Evolutionary conservation across 2,329 filamentous ascomycete species (phyloP).

Genomic region (Paracoccidioides lutzii): DNA sequence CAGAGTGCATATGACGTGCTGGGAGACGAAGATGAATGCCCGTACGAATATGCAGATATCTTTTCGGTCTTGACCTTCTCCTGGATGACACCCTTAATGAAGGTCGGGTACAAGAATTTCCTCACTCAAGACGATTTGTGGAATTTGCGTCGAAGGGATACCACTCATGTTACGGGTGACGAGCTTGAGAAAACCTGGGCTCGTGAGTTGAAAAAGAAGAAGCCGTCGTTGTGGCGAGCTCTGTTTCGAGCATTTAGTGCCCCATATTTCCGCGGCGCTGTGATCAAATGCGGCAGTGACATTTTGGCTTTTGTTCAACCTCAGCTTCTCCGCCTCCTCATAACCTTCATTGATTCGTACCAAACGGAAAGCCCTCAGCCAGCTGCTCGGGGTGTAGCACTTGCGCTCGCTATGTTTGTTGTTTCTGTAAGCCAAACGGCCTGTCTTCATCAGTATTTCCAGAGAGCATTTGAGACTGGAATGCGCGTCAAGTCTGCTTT

Average conservation of each 20-base stretch:
- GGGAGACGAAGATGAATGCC: conserved; percentile 53
- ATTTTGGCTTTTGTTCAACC: conserved; percentile 78
- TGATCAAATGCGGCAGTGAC: conserved; percentile 87
- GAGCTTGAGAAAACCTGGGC: conserved; percentile 66
- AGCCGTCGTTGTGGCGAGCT: conserved; percentile 77
- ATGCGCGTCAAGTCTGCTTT: conserved; percentile 93
- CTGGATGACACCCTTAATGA: conserved; percentile 99
- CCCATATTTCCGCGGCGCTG: conserved; percentile 65
- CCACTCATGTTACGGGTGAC: conserved; percentile 58
- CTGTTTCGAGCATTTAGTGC: conserved; percentile 73
- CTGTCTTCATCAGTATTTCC: conserved; percentile 95
- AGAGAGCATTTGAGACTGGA: conserved; percentile 82
- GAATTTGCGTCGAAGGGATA: conserved; percentile 71
- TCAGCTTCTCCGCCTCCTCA: conserved; percentile 73
- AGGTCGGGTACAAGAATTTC: conserved; percentile 78
- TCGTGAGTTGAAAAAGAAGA: conserved; percentile 56
- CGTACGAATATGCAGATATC: conserved; percentile 77
- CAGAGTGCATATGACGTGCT: conserved; percentile 55
- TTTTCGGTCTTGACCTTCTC: conserved; percentile 90
- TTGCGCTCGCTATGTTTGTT: conserved; percentile 83
- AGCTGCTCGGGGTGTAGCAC: conserved; percentile 68
- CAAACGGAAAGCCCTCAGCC: conserved; percentile 53
- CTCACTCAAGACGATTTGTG: conserved; percentile 92
- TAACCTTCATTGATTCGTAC: conserved; percentile 75
- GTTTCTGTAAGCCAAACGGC: conserved; percentile 77